Percentiles rank a stretch among this genome's conserved stretches.
phyloP scores from a whole-genome alignment of 1,284 basidiomycete genomes.

The Ganoderma sp. region DNA sequence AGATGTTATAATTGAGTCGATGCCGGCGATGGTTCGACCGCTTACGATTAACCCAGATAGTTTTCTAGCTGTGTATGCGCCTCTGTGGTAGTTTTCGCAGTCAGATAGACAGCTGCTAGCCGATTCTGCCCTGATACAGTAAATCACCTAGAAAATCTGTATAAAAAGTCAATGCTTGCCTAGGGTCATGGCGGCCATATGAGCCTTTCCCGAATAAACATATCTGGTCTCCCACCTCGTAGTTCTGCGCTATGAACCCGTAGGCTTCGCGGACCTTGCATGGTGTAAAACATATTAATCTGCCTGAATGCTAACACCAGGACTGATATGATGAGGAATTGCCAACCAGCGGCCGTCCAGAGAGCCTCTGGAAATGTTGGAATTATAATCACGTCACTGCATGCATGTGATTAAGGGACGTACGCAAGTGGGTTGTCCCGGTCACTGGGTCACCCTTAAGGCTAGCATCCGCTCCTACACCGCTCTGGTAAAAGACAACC shows the following conservation, averaged over 20 bases:
- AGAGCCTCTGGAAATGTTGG: neutral
- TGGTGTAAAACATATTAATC: neutral
- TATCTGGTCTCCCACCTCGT: neutral
- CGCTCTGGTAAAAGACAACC: slow-evolving; percentile 2
- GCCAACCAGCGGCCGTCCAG: neutral
- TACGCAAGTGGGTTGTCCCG: neutral
- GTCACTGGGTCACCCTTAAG: neutral
- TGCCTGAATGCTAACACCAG: neutral
- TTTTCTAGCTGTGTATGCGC: neutral
- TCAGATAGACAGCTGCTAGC: neutral
- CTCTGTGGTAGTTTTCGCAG: neutral
- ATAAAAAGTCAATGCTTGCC: neutral
- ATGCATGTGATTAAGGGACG: neutral
- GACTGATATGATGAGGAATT: neutral
- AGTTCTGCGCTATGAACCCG: neutral
- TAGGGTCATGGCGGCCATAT: neutral
- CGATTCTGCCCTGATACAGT: neutral
- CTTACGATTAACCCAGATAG: neutral
- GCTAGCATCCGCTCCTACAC: neutral
- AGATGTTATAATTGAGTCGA: neutral
- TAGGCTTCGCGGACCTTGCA: neutral
- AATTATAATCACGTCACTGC: neutral
- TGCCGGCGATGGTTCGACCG: neutral
- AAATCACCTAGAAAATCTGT: neutral
- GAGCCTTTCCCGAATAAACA: neutral